Evolutionary conservation across 139 green algal species (phyloP), one percentile per base, ranked within the genome.

Genomic region (Diplosphaera chodatii): DNA sequence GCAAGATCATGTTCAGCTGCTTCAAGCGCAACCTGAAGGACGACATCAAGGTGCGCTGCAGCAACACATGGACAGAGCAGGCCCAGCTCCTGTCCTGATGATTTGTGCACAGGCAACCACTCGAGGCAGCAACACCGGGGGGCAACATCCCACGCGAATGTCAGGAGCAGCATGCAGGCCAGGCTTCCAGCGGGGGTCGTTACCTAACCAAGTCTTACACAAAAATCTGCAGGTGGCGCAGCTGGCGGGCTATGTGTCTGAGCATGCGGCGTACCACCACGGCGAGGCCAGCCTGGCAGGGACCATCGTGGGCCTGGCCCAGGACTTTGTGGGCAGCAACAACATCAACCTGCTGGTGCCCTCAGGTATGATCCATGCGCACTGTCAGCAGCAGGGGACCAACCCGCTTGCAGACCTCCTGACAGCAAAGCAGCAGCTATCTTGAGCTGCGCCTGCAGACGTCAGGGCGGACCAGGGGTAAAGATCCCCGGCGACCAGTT

Each of bases 201-300:
- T n/a, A n/a, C n/a, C n/a, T n/a, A n/a, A n/a, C n/a, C n/a, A n/a
- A n/a, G n/a, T n/a, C n/a, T n/a, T n/a, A n/a, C n/a, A n/a, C n/a
- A n/a, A n/a, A n/a, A n/a, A n/a, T n/a, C n/a, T n/a, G 28, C 82
- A 97, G 91, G 94, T 99, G 32, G 92, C 88, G 4, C 93, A 99
- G 81, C 85, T 99, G 66, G 82, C 89, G 21, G 96, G 93, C 23
- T 98, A 98, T 77, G 94, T 99, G 30, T 88, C 90, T 1, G 94
- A 98, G 82, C 90, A 98, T 77, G 91, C 90, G 13, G 96, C 94
- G n/a, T 99, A 99, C 84, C 96, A 99, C 80, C 96, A 99, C 79
- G 96, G 95, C 68, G 96, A 99, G 82, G 69, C 83, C 10, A 92
- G 79, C 68, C 77, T 99, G 74, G 71, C 82, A 41, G 73, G 66